phyloP scores from a whole-genome alignment of 148 eudicot species.

The Nepenthes gracilis region DNA sequence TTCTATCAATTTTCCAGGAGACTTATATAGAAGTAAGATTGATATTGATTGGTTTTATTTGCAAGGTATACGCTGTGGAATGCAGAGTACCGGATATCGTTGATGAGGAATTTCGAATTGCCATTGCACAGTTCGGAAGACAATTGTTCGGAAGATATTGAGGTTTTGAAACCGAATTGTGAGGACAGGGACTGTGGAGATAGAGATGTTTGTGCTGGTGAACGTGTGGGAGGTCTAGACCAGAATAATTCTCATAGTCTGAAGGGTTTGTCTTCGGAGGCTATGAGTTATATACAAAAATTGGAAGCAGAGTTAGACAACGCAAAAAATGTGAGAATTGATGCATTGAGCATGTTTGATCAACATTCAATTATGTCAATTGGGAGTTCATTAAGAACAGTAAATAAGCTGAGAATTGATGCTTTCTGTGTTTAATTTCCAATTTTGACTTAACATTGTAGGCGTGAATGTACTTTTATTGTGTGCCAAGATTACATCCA shows the following conservation, averaged over 20 bases:
- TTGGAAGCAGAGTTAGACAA: constrained; percentile 47
- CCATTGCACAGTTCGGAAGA: constrained; percentile 19
- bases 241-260: constrained; percentile 23
- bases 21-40: background rate
- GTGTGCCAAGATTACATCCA: too few species aligned
- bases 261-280: constrained; percentile 46
- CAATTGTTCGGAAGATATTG: constrained; percentile 16
- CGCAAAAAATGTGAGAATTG: constrained; percentile 38
- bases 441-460: too few species aligned
- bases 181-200: constrained; percentile 20
- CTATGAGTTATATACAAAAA: constrained; percentile 44
- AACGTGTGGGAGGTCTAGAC: constrained; percentile 20
- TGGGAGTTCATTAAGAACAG: background rate
- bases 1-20: too few species aligned
- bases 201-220: constrained; percentile 11
- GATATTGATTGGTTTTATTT: background rate
- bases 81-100: constrained; percentile 70
- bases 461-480: too few species aligned
- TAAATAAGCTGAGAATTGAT: too few species aligned
- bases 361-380: background rate
- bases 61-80: constrained; percentile 83
- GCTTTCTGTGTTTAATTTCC: too few species aligned
- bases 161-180: constrained; percentile 15
- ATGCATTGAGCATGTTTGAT: background rate
- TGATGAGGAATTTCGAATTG: constrained; percentile 67